Evolutionary conservation across 164 flowering plant genomes (phyloP).

Genomic region (Saururus chinensis): DNA sequence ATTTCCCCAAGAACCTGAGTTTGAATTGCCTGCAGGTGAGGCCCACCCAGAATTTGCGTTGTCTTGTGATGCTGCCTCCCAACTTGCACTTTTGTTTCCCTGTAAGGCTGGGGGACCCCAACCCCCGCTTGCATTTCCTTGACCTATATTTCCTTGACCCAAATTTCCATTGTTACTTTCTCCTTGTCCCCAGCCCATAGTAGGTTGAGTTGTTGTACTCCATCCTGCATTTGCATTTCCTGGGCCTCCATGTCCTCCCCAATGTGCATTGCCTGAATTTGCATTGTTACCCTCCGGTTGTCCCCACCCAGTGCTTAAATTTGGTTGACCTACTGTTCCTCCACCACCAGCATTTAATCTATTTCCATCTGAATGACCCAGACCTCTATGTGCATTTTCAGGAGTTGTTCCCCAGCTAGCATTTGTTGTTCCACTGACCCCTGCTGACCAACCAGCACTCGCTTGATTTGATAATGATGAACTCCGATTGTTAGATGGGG

Average conservation of each 20-base stretch:
- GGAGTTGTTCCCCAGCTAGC: too few relatives aligned
- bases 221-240: conserved; percentile 19
- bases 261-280: conserved; percentile 28
- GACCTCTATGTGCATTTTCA: too few relatives aligned
- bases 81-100: conserved; percentile 18
- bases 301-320: conserved; percentile 13
- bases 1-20: conserved; percentile 29
- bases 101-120: background rate
- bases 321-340: background rate
- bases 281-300: conserved; percentile 29
- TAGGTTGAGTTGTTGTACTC: conserved; percentile 13
- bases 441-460: background rate
- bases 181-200: background rate
- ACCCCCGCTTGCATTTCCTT: conserved; percentile 1
- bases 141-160: background rate
- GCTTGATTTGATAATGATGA: conserved; percentile 1
- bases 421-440: conserved; percentile 2
- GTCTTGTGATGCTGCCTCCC: conserved; percentile 28
- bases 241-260: conserved; percentile 14
- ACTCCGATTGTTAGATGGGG: conserved; percentile 6
- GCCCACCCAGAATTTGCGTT: conserved; percentile 7
- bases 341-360: conserved; percentile 1
- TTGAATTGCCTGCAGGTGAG: conserved; percentile 11
- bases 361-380: too few relatives aligned
- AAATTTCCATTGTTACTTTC: background rate